A percentile compares a stretch with the other conserved stretches of the same genome.
Evolutionary conservation across 805 yeast species (phyloP).

Genomic region (Kregervanrija fluxuum): DNA sequence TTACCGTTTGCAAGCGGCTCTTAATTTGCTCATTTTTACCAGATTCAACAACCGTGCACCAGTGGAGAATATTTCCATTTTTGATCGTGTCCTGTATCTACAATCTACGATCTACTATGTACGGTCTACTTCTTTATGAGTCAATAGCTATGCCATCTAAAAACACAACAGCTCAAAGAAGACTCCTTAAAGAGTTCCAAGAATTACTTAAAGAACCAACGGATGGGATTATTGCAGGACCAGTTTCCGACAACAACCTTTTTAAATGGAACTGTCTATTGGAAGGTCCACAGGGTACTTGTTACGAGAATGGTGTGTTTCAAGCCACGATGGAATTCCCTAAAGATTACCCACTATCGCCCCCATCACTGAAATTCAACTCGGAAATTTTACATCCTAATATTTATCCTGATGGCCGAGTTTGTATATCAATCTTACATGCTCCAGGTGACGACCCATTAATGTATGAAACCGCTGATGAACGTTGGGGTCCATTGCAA

Average conservation of each 20-base stretch:
- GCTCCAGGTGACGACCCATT: conserved; percentile 97
- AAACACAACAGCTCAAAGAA: conserved; percentile 56
- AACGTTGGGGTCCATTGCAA: conserved; percentile 97
- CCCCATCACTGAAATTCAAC: conserved; percentile 56
- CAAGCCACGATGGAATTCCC: conserved; percentile 40
- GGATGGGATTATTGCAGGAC: conserved; percentile 94
- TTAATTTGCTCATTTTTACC: too few species aligned
- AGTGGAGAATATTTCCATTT: too few species aligned
- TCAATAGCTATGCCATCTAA: conserved; percentile 18
- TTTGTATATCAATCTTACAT: conserved; percentile 90
- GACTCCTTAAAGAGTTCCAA: conserved; percentile 83
- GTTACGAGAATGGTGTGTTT: conserved; percentile 52
- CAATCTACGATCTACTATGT: too few species aligned
- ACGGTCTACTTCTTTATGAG: too few species aligned
- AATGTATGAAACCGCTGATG: conserved; percentile 91
- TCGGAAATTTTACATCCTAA: conserved; percentile 91
- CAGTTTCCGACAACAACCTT: conserved; percentile 53
- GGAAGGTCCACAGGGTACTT: conserved; percentile 48
- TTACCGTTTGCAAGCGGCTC: too few species aligned
- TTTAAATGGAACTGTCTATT: conserved; percentile 48
- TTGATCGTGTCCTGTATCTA: too few species aligned
- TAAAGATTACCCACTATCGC: conserved; percentile 47
- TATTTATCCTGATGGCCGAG: conserved; percentile 89
- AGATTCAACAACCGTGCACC: too few species aligned
- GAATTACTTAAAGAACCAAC: conserved; percentile 83